phyloP scores from a whole-genome alignment of 306 rosid species.

The Astragalus glycyphyllos region DNA sequence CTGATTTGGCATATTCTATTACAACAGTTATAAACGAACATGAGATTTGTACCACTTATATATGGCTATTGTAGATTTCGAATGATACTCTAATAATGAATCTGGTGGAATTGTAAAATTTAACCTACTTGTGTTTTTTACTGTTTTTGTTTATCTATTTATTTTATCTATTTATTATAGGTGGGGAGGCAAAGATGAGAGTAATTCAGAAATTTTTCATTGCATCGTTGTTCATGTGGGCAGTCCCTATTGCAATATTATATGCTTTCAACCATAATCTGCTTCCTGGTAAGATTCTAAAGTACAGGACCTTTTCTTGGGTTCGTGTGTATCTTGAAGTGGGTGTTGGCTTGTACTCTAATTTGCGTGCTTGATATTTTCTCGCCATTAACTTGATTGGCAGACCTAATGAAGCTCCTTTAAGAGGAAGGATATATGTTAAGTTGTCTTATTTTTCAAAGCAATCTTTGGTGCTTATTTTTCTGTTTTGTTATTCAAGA shows the following conservation, averaged over 20 bases:
- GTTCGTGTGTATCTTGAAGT: constrained; percentile 9
- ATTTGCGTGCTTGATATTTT: constrained; percentile 32
- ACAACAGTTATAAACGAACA: too few species aligned
- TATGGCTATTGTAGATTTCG: too few species aligned
- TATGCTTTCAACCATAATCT: constrained; percentile 73
- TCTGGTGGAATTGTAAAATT: constrained; percentile 7
- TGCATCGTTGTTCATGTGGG: constrained; percentile 65
- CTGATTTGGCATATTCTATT: too few species aligned
- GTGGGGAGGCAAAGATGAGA: constrained; percentile 55
- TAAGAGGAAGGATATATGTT: neutral
- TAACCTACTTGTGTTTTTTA: neutral
- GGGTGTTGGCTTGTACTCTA: constrained; percentile 3
- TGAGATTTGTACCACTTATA: too few species aligned
- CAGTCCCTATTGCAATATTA: constrained; percentile 71
- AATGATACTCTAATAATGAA: neutral
- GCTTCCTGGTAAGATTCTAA: constrained; percentile 69
- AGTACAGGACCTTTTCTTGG: constrained; percentile 1
- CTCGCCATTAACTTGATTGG: constrained; percentile 10
- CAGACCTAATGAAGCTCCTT: neutral
- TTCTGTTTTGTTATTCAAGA: too few species aligned
- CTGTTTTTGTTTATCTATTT: neutral
- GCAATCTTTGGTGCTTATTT: neutral
- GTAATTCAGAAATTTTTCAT: constrained; percentile 70
- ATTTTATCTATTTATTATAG: constrained; percentile 1
- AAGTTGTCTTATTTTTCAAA: neutral